Percentiles rank a stretch among this genome's conserved stretches.
Evolutionary conservation across 768 basidiomycete genomes (phyloP).

Genomic region (Pholiota microspora): DNA sequence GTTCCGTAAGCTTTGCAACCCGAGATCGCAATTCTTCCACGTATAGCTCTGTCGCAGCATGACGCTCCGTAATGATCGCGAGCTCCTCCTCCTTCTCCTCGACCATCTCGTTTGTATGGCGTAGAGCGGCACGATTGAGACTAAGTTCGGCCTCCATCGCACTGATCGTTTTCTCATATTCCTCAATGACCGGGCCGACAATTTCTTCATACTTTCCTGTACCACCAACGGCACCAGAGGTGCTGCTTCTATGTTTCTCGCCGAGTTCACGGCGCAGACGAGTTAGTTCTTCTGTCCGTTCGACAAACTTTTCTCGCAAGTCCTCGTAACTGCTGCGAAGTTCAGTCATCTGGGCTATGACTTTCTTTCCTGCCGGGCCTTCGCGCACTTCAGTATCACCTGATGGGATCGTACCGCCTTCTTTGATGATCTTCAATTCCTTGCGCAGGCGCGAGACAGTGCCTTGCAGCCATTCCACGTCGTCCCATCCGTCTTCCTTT

Average conservation of each 20-base stretch:
- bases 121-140: conserved; percentile 80
- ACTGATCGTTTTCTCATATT: conserved; percentile 96
- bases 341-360: conserved; percentile 78
- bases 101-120: conserved; percentile 89
- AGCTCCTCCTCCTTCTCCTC: conserved; percentile 90
- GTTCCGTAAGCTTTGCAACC: conserved; percentile 78
- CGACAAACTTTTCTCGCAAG: conserved; percentile 79
- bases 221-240: conserved; percentile 60
- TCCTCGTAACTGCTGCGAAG: conserved; percentile 86
- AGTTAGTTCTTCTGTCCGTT: conserved; percentile 86
- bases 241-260: conserved; percentile 61
- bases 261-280: conserved; percentile 77
- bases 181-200: conserved; percentile 96
- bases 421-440: conserved; percentile 81
- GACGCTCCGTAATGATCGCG: conserved; percentile 59
- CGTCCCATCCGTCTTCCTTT: conserved; percentile 98
- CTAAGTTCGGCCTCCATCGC: conserved; percentile 93
- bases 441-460: conserved; percentile 82
- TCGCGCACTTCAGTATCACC: conserved; percentile 42
- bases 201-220: conserved; percentile 87
- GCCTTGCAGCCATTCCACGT: conserved; percentile 92
- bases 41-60: conserved; percentile 79
- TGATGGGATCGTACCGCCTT: conserved; percentile 43
- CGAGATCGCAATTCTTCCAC: conserved; percentile 82
- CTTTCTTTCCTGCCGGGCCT: conserved; percentile 70